phyloP scores from a whole-genome alignment of 179 eudicot species.

The Silene vulgaris region DNA sequence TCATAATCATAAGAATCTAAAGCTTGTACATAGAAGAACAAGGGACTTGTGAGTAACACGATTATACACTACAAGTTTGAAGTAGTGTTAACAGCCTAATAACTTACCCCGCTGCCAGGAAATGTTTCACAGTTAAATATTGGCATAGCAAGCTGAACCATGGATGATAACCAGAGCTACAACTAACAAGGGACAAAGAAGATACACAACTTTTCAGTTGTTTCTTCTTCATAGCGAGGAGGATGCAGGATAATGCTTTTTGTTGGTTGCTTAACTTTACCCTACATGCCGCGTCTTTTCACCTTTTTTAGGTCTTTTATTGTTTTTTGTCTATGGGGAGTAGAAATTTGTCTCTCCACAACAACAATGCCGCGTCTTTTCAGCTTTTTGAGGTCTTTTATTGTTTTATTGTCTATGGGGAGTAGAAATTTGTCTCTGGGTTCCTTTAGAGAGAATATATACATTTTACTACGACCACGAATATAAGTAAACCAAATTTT shows the following conservation, averaged over 20 bases:
- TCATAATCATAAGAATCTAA: background rate
- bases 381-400: background rate
- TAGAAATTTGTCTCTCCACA: too few species aligned
- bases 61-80: background rate
- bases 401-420: background rate
- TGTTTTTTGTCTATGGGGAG: too few species aligned
- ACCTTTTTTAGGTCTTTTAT: background rate
- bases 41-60: background rate
- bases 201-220: background rate
- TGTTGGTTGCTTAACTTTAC: background rate
- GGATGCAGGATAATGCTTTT: background rate
- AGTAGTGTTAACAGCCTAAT: background rate
- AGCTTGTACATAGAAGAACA: constrained; percentile 1
- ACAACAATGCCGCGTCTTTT: too few species aligned
- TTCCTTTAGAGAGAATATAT: background rate
- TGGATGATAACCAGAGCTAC: background rate
- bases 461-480: background rate
- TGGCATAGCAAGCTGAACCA: constrained; percentile 5
- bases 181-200: background rate
- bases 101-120: background rate
- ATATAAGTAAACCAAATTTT: too few species aligned
- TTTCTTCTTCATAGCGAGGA: background rate
- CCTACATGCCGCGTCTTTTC: background rate
- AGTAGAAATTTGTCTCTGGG: background rate
- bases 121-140: background rate